Evolutionary conservation across 768 basidiomycete species (phyloP), one percentile per base, ranked within the genome.

Genomic region (Suillus clintonianus): DNA sequence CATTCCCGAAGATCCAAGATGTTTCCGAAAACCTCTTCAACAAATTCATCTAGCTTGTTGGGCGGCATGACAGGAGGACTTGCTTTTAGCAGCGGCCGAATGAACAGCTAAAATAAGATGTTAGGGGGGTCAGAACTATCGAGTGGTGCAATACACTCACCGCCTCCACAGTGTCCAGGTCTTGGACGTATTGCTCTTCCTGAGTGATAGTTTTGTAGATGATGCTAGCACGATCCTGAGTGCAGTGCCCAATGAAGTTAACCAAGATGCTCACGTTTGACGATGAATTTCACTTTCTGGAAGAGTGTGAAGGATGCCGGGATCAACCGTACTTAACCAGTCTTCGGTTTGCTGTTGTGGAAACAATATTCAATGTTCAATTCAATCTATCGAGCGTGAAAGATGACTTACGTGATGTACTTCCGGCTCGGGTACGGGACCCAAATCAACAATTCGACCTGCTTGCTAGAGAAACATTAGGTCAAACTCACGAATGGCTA

Each of bases 11-110:
- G 80, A 65, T 94, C 92, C 5, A 91, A 81, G 45, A 96, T 88
- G 72, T 97, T 97, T 57, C 91, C 88, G 66, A 99, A 96, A 4
- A 96, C 89, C 39, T 93, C 90, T 50, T 93, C 91, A 57, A 97
- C 89, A 74, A 98, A 97, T 39, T 89, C 86, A 37, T 92, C 90
- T 8, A 97, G 76, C 37, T 86, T 81, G 30, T 82, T 71, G 5
- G 81, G 76, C 5, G 82, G 78, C 68, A 90, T 85, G 62, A 90
- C 80, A 1, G 81, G 66, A 78, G 89, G 88, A 17, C 76, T 79
- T 66, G 82, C 86, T 73, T 60, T 83, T 72, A 73, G 87, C 62
- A 73, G 81, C 73, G 72, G 87, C 67, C 81, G 78, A 56, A 90
- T 82, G 72, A 89, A 88, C 56, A 89, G 63, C 81, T 82, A 59